A percentile compares a stretch with the other conserved stretches of the same genome.
phyloP scores from a whole-genome alignment of 371 early-diverging fungal genomes.

The Quaeritorhiza haematococci region DNA sequence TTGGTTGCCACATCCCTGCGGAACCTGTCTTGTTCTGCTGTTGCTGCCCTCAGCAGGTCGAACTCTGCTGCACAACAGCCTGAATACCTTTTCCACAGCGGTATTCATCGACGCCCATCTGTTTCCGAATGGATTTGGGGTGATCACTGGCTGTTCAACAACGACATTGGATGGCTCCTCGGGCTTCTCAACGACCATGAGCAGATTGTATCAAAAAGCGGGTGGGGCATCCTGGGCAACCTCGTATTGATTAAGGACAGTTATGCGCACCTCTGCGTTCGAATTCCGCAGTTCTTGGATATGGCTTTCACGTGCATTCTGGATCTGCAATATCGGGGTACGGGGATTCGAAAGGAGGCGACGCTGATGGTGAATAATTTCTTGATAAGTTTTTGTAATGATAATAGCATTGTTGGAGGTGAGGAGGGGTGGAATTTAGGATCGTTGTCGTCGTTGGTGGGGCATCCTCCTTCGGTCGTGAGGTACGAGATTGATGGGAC shows the following conservation, averaged over 20 bases:
- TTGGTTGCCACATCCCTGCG: conserved; percentile 15
- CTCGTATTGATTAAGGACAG: conserved; percentile 26
- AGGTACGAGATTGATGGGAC: conserved; percentile 3
- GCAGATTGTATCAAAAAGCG: conserved; percentile 21
- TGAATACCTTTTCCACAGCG: too few species aligned
- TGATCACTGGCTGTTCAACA: conserved; percentile 25
- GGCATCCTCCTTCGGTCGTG: neutral
- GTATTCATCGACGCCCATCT: too few species aligned
- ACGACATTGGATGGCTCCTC: conserved; percentile 24
- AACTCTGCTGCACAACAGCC: too few species aligned
- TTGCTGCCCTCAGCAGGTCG: conserved; percentile 3
- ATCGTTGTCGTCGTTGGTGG: neutral
- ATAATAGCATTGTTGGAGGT: conserved; percentile 14
- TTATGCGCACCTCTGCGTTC: conserved; percentile 8
- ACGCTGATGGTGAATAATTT: conserved; percentile 28
- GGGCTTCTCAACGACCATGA: conserved; percentile 28
- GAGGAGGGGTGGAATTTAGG: neutral
- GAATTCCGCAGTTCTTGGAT: conserved; percentile 32
- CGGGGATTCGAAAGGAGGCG: conserved; percentile 24
- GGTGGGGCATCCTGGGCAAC: conserved; percentile 31
- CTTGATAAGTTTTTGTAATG: conserved; percentile 23
- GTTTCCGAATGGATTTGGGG: conserved; percentile 32
- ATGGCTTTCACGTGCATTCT: conserved; percentile 27
- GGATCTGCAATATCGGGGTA: conserved; percentile 11
- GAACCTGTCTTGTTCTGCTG: conserved; percentile 17